Base-by-base conservation (phyloP, 805 yeast genomes). In the Candida maesae region DNA sequence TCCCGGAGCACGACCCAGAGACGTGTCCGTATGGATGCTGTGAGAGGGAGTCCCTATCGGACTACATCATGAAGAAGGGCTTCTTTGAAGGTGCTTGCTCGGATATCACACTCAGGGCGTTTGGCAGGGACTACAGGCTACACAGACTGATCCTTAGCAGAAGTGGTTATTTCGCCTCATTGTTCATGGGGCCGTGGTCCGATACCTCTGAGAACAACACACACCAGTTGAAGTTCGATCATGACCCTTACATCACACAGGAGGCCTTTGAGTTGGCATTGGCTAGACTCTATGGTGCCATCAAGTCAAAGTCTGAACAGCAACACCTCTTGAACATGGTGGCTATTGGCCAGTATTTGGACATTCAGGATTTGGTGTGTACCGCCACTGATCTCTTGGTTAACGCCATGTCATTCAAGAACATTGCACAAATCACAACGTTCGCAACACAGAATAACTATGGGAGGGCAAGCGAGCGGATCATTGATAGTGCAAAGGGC, bases 261-360 rank as follows among this genome's bases (percentile, higher is more conserved):
- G 66, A 66, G 16, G 67, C 77, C 5, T 74, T 77, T 52, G 79
- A 75, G 34, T 52, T 70, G 17, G 76, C 75, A 0, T 51, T 77
- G 2, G 67, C 68, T 1, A 47, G 71, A 30, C 55, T 76, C 11
- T 76, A 76, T 48, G 80, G 81, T 1, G 67, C 65, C 1, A 35
- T 52, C 4, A 64, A 67, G 36, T 34, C 52, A 4, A 52, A 52
- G 16, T 56, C 58, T 13, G 73, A 68, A 36, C 57, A 51, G 16
- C 44, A 55, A 18, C 58, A 64, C n/a, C 63, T 76, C 2, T 56
- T 63, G 38, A 63, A 63, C 14, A 61, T 75, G 66, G 64, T 76
- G 39, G 75, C 76, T 1, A 59, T 71, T 13, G 78, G 79, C 1
- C 76, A 70, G 45, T 76, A 68, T 46, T 52, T 76, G 29, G 77